phyloP scores from a whole-genome alignment of 768 basidiomycete species.

The Pleurotus giganteus region DNA sequence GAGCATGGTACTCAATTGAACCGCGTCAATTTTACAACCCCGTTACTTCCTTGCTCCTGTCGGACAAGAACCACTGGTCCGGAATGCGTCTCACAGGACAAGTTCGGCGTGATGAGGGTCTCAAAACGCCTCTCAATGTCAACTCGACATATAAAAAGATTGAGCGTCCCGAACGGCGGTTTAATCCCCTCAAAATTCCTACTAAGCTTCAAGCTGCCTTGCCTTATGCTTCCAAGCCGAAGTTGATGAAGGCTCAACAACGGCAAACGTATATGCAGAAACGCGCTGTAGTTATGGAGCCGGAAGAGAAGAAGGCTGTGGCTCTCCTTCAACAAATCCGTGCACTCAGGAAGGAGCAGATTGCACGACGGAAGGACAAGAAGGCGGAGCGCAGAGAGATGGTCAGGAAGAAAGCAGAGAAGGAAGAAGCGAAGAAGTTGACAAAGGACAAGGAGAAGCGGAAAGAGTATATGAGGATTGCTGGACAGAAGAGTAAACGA shows the following conservation, averaged over 20 bases:
- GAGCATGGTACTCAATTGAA: slow-evolving; percentile 96
- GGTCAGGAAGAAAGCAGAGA: slow-evolving; percentile 70
- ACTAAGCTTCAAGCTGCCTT: slow-evolving; percentile 87
- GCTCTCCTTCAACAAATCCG: slow-evolving; percentile 92
- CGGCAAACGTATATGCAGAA: slow-evolving; percentile 88
- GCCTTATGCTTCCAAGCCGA: slow-evolving; percentile 93
- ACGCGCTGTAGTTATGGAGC: slow-evolving; percentile 92
- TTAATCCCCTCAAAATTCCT: slow-evolving; percentile 87
- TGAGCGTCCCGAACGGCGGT: slow-evolving; percentile 76
- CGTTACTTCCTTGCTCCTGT: slow-evolving; percentile 85
- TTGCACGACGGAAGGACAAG: slow-evolving; percentile 75
- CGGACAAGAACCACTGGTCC: slow-evolving; percentile 79
- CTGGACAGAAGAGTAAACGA: slow-evolving; percentile 71
- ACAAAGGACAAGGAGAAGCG: slow-evolving; percentile 77
- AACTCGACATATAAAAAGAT: slow-evolving; percentile 90
- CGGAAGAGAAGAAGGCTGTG: slow-evolving; percentile 91
- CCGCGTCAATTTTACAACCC: slow-evolving; percentile 97
- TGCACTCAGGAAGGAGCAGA: slow-evolving; percentile 87
- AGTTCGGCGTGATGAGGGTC: slow-evolving; percentile 79
- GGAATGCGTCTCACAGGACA: slow-evolving; percentile 97
- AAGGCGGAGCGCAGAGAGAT: slow-evolving; percentile 74
- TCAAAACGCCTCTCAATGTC: slow-evolving; percentile 76
- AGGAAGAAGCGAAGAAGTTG: slow-evolving; percentile 55
- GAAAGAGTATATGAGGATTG: slow-evolving; percentile 71
- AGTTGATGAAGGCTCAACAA: slow-evolving; percentile 71